Base-by-base conservation (phyloP, 148 eudicot species). In the Polygonum maritimum region DNA sequence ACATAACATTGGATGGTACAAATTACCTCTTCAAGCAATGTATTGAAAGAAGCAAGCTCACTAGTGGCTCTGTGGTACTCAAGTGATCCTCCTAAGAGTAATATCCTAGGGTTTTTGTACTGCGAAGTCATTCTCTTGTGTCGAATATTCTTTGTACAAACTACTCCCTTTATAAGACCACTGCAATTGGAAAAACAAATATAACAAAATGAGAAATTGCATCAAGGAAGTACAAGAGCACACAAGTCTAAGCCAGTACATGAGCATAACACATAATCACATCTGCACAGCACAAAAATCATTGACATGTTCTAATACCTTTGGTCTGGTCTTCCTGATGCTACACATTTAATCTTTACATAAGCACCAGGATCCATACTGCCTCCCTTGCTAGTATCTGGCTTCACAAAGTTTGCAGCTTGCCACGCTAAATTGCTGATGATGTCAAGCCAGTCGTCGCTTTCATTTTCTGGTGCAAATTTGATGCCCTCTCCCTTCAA, bases 341-440 rank as follows among this genome's bases (percentile, higher is more conserved):
- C 96, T 74, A 92, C 78, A 81, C 99, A 95, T 82, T 92, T 95
- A 40, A 95, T 81, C 85, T 95, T 92, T 62, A 95, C 86, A 85
- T 92, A 92, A 80, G 87, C 88, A 51, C 82, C 91, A 15, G 99
- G 99, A 84, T 92, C 99, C 99, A 95, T 95, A 81, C 97, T 92
- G 60, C 99, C 97, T 36, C 99, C 97, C 82, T 77, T 82, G 81
- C 89, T 92, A 69, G 94, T 92, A 81, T 95, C 94, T 41, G 99
- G 99, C 84, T 89, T 89, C 51, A 95, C 87, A 82, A 80, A 92
- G 70, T 87, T 92, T 73, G 97, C 97, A 78, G 97, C 99, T 84
- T 95, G 94, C 99, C 99, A 95, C 22, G 99, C 89, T 73, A 95
- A 81, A 70, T 76, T 48, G 65, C 91, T 90, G 73, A 92, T 81